These are phyloP conservation scores for Lasiodiplodia theobromae DNA, from an alignment of 2,329 filamentous ascomycete genomes.

Conservation along the genomic window DNA sequence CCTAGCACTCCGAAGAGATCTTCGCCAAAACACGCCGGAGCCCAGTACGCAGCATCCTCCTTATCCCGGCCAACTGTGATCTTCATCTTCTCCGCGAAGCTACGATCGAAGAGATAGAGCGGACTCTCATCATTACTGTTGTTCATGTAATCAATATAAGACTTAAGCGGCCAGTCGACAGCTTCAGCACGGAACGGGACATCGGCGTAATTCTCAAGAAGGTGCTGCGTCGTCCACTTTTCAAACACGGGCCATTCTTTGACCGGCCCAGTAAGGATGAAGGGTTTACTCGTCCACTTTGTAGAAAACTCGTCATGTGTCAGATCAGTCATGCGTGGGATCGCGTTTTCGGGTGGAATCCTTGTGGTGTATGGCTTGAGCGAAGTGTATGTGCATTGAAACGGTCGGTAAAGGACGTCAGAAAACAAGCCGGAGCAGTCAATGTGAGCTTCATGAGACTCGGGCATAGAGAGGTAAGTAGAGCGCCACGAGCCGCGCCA, in stretches of 20 bases:
- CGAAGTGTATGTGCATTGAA: constrained; percentile 81
- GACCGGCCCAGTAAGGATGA: constrained; percentile 84
- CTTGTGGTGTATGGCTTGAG: constrained; percentile 70
- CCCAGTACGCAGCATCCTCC: constrained; percentile 69
- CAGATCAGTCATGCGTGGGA: constrained; percentile 72
- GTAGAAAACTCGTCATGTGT: constrained; percentile 75
- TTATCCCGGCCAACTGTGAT: constrained; percentile 66
- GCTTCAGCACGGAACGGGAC: constrained; percentile 86
- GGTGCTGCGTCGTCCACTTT: constrained; percentile 74
- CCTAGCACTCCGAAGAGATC: constrained; percentile 85
- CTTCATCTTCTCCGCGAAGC: constrained; percentile 85
- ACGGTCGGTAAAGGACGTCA: constrained; percentile 87
- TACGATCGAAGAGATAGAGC: constrained; percentile 88
- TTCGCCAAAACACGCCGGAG: constrained; percentile 82
- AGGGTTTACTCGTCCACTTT: constrained; percentile 80
- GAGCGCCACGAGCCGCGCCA: constrained; percentile 89
- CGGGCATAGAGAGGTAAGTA: constrained; percentile 71
- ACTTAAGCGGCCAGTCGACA: constrained; percentile 87
- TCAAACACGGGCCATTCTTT: constrained; percentile 80
- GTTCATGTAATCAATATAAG: constrained; percentile 82
- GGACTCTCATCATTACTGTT: constrained; percentile 85
- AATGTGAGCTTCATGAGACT: constrained; percentile 62
- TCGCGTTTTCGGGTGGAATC: constrained; percentile 78
- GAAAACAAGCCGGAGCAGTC: constrained; percentile 84
- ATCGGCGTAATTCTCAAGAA: constrained; percentile 70